Percentiles rank a stretch among this genome's conserved stretches.
Evolutionary conservation across 1,284 basidiomycete species (phyloP).

Genomic region (Schizophyllum amplum): DNA sequence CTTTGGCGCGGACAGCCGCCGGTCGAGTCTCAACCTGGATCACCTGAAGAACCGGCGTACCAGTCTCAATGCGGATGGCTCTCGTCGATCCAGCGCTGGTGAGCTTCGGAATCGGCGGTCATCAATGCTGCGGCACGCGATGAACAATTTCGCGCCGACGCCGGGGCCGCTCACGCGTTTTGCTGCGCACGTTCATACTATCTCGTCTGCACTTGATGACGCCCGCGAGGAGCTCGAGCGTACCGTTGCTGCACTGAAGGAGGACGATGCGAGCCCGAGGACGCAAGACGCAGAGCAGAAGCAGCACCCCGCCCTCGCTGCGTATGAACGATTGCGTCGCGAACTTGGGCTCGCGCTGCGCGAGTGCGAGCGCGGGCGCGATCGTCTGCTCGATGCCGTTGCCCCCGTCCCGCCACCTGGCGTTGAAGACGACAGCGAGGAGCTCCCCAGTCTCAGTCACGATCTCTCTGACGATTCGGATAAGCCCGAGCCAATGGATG

Average conservation of each 20-base stretch:
- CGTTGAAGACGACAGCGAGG: conserved; percentile 32
- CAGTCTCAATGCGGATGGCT: neutral
- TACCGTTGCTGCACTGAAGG: conserved; percentile 47
- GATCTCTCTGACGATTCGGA: conserved; percentile 50
- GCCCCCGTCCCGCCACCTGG: conserved; percentile 26
- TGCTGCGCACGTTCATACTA: conserved; percentile 60
- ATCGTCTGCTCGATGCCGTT: conserved; percentile 49
- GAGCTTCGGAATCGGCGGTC: neutral
- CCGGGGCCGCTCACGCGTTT: conserved; percentile 60
- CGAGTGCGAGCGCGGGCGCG: conserved; percentile 72
- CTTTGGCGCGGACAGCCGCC: neutral
- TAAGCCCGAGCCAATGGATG: conserved; percentile 30
- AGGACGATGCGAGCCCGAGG: conserved; percentile 19
- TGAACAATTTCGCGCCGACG: conserved; percentile 54
- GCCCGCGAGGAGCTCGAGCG: conserved; percentile 54
- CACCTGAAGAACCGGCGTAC: neutral
- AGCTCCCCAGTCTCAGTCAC: conserved; percentile 41
- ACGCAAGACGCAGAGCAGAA: conserved; percentile 16
- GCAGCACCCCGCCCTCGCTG: conserved; percentile 41
- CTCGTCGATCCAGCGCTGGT: neutral
- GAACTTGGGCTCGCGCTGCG: conserved; percentile 67
- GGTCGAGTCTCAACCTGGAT: neutral
- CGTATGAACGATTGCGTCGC: conserved; percentile 65
- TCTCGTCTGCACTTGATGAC: conserved; percentile 56
- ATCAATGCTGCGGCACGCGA: neutral